Percentiles rank a stretch among this genome's conserved stretches.
phyloP scores from a whole-genome alignment of 805 yeast genomes.

The Kodamaea leandrae region DNA sequence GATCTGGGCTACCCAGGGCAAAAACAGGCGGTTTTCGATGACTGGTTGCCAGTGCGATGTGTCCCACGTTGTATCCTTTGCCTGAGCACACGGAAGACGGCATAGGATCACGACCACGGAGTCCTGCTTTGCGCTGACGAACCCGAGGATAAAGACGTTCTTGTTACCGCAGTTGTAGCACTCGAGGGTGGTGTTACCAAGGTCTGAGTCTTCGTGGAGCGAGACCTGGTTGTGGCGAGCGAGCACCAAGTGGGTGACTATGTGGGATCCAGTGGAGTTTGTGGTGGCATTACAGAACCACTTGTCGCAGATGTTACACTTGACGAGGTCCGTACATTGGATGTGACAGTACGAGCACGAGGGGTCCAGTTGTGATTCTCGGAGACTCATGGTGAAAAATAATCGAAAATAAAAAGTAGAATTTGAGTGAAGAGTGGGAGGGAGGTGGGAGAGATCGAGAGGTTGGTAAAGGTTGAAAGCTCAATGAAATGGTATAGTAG shows the following conservation, averaged over 20 bases:
- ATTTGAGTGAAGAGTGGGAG: no score
- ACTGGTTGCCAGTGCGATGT: constrained; percentile 83
- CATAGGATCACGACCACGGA: constrained; percentile 85
- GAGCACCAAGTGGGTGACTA: constrained; percentile 78
- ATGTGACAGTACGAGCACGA: constrained; percentile 74
- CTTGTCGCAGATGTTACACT: constrained; percentile 71
- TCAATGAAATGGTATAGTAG: no score
- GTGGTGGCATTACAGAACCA: constrained; percentile 88
- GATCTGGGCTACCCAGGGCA: constrained; percentile 75
- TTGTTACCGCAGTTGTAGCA: constrained; percentile 87
- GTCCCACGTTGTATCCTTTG: constrained; percentile 79
- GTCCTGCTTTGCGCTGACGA: constrained; percentile 82
- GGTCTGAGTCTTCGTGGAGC: constrained; percentile 73
- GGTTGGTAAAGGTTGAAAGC: no score
- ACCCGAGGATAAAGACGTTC: constrained; percentile 80
- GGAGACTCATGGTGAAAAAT: no score
- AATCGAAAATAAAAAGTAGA: no score
- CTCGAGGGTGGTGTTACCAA: constrained; percentile 85
- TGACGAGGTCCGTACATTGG: constrained; percentile 61
- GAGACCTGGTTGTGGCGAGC: constrained; percentile 73
- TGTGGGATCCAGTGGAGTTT: constrained; percentile 65
- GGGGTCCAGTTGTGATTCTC: no score
- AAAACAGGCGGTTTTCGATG: constrained; percentile 72
- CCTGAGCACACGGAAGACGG: constrained; percentile 83
- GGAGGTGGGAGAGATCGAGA: no score